phyloP scores from a whole-genome alignment of 768 basidiomycete genomes.

The Leucogyrophana mollusca region DNA sequence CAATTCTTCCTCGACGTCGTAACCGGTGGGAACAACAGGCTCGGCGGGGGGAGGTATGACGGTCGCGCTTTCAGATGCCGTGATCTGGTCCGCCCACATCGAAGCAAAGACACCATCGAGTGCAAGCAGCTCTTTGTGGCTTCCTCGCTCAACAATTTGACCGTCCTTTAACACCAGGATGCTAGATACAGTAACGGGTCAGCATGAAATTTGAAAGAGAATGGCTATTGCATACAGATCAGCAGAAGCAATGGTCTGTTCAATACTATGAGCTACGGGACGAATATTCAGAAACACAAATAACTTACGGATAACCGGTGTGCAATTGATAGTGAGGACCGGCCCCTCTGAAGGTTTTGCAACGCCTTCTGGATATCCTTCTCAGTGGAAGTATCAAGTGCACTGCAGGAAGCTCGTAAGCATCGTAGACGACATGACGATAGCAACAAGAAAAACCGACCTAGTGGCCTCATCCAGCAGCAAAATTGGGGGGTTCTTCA shows the following conservation, averaged over 20 bases:
- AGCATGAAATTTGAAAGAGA: not conserved
- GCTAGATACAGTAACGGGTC: slow-evolving; percentile 35
- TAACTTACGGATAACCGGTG: slow-evolving; percentile 72
- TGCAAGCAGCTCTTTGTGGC: slow-evolving; percentile 74
- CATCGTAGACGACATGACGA: not conserved
- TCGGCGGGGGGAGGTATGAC: slow-evolving; percentile 28
- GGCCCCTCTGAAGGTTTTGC: slow-evolving; percentile 72
- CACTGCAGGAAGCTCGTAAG: slow-evolving; percentile 37
- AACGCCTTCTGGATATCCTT: slow-evolving; percentile 87
- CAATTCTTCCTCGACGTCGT: slow-evolving; percentile 16
- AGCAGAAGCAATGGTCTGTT: slow-evolving; percentile 53
- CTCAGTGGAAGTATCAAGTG: slow-evolving; percentile 88
- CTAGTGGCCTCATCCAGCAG: slow-evolving; percentile 79
- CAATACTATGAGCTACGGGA: slow-evolving; percentile 11
- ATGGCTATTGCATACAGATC: slow-evolving; percentile 38
- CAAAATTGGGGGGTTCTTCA: slow-evolving; percentile 83
- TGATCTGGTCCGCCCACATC: slow-evolving; percentile 88
- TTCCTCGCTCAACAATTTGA: slow-evolving; percentile 79
- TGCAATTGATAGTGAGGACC: slow-evolving; percentile 76
- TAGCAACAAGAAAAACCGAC: slow-evolving; percentile 27
- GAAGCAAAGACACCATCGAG: slow-evolving; percentile 71
- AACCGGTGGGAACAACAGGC: slow-evolving; percentile 19
- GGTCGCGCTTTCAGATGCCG: slow-evolving; percentile 55
- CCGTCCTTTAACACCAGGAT: slow-evolving; percentile 93
- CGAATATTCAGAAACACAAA: slow-evolving; percentile 10